phyloP scores from a whole-genome alignment of 257 asterid species.

The Coffea canephora region DNA sequence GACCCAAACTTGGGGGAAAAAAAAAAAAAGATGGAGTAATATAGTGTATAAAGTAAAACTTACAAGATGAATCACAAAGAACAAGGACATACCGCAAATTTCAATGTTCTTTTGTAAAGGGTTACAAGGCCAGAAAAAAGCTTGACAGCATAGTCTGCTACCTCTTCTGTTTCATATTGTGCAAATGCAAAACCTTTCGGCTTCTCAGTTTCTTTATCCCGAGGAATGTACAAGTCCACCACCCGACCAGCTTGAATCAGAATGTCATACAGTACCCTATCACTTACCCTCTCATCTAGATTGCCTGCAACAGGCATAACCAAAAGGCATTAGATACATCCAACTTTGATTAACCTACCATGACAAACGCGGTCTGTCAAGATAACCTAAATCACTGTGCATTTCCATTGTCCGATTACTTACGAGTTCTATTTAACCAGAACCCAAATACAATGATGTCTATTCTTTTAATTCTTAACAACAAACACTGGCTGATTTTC shows the following conservation, averaged over 20 bases:
- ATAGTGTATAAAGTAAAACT: background rate
- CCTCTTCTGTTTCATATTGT: constrained; percentile 77
- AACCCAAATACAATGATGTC: too few species aligned
- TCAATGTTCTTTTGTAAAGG: constrained; percentile 68
- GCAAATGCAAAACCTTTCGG: constrained; percentile 94
- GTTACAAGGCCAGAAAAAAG: constrained; percentile 87
- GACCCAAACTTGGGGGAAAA: background rate
- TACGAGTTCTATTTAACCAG: too few species aligned
- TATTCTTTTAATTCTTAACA: too few species aligned
- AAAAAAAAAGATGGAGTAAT: background rate
- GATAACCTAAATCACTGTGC: background rate
- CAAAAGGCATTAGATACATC: background rate
- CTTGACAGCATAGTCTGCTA: constrained; percentile 89
- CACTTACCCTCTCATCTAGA: constrained; percentile 80
- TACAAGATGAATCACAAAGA: background rate
- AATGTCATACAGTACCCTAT: constrained; percentile 88
- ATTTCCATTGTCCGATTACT: too few species aligned
- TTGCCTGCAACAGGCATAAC: constrained; percentile 45
- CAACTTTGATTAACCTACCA: background rate
- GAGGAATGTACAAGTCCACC: constrained; percentile 74
- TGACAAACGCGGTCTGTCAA: background rate
- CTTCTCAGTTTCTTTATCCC: constrained; percentile 79
- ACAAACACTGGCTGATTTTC: too few species aligned
- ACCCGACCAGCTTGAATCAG: constrained; percentile 93
- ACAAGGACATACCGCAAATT: constrained; percentile 59